phyloP scores from a whole-genome alignment of 306 rosid species.

The Vigna mungo region DNA sequence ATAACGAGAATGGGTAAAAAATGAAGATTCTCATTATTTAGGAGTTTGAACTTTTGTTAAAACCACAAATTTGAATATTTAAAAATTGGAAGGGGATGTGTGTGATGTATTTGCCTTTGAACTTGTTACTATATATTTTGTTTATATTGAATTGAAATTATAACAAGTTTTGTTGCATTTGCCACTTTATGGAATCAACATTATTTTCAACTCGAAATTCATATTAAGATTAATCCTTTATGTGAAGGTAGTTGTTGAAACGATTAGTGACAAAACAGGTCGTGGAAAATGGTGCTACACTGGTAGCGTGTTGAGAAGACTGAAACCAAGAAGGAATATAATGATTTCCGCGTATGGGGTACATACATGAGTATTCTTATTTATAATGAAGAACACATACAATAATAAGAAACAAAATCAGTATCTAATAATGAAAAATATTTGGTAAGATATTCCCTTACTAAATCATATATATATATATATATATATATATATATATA shows the following conservation, averaged over 20 bases:
- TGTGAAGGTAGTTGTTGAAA: neutral
- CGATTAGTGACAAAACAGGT: too few species aligned
- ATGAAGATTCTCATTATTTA: slow-evolving; percentile 4
- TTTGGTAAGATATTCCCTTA: too few species aligned
- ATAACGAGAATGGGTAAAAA: neutral
- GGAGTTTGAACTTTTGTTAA: neutral
- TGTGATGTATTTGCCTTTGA: neutral
- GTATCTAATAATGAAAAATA: too few species aligned
- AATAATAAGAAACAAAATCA: too few species aligned
- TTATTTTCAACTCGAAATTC: neutral
- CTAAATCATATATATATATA: too few species aligned
- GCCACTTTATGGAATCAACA: neutral
- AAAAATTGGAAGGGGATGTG: neutral
- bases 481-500: too few species aligned
- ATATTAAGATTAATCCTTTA: neutral
- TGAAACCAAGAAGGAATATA: too few species aligned
- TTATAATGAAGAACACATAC: too few species aligned
- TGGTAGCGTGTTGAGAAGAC: too few species aligned
- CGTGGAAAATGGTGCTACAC: too few species aligned
- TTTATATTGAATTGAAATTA: neutral
- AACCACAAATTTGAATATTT: neutral
- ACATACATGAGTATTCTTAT: too few species aligned
- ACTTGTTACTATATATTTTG: neutral
- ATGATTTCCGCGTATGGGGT: too few species aligned
- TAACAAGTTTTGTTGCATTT: neutral